These are phyloP conservation scores for Trametes cingulata DNA, from an alignment of 768 basidiomycete species.

Conservation along the genomic window DNA sequence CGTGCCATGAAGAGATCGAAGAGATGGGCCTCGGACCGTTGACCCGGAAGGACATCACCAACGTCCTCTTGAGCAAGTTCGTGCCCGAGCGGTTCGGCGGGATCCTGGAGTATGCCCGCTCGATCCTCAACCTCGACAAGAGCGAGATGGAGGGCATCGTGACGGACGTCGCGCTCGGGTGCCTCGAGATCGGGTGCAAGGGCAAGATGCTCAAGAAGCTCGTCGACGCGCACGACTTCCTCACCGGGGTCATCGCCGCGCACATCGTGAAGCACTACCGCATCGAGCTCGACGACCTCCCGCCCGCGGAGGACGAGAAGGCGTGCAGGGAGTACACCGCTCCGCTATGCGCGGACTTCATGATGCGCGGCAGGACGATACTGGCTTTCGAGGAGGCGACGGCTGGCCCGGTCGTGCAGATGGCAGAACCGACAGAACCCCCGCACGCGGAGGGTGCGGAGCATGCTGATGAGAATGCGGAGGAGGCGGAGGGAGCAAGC, in stretches of 20 bases:
- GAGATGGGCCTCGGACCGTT: conserved; percentile 55
- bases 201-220: conserved; percentile 68
- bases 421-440: not conserved
- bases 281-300: conserved; percentile 55
- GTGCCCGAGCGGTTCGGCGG: conserved; percentile 55
- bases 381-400: conserved; percentile 1
- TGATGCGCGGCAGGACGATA: conserved; percentile 6
- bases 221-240: conserved; percentile 45
- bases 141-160: conserved; percentile 49
- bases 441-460: conserved; percentile 2
- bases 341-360: conserved; percentile 56
- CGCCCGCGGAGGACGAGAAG: conserved; percentile 50
- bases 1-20: conserved; percentile 50
- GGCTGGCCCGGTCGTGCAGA: conserved; percentile 2
- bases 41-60: conserved; percentile 56
- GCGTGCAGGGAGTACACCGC: conserved; percentile 48
- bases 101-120: conserved; percentile 52
- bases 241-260: conserved; percentile 45
- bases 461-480: conserved; percentile 3
- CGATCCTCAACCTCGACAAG: conserved; percentile 43
- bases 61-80: conserved; percentile 69
- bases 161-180: conserved; percentile 58
- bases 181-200: conserved; percentile 65
- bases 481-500: conserved; percentile 5
- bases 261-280: conserved; percentile 53